These are phyloP conservation scores for Aechmea fasciata DNA, from an alignment of 176 grass and related monocot species.

Conservation along the genomic window DNA sequence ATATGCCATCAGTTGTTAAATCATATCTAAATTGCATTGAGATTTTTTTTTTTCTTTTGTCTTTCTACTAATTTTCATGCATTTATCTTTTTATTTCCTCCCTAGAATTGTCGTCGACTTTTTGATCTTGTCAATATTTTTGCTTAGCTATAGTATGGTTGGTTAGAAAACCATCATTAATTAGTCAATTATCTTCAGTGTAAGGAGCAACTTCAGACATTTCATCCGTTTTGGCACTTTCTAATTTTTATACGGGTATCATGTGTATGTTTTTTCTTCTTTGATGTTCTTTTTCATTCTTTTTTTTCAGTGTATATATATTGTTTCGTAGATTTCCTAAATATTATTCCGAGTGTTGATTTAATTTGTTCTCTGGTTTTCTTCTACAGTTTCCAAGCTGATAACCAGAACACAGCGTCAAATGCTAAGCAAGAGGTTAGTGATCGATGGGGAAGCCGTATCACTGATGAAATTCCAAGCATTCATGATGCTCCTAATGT, in stretches of 20 bases:
- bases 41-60: too few species aligned
- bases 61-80: too few species aligned
- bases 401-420: conserved; percentile 34
- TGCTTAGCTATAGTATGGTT: conserved; percentile 3
- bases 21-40: too few species aligned
- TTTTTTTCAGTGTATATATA: neutral
- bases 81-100: too few species aligned
- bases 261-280: neutral
- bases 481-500: conserved; percentile 7
- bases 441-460: conserved; percentile 5
- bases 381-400: conserved; percentile 54
- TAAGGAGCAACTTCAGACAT: too few species aligned
- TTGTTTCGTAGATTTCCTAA: neutral
- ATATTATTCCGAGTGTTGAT: neutral
- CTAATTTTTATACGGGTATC: neutral
- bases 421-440: conserved; percentile 21
- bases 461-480: conserved; percentile 14
- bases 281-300: neutral
- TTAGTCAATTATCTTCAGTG: too few species aligned
- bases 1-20: too few species aligned
- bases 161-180: too few species aligned
- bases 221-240: neutral
- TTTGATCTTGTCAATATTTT: neutral
- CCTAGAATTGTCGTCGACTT: too few species aligned
- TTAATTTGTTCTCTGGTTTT: conserved; percentile 7